phyloP scores from a whole-genome alignment of 768 basidiomycete genomes.

The Boletales sp. region DNA sequence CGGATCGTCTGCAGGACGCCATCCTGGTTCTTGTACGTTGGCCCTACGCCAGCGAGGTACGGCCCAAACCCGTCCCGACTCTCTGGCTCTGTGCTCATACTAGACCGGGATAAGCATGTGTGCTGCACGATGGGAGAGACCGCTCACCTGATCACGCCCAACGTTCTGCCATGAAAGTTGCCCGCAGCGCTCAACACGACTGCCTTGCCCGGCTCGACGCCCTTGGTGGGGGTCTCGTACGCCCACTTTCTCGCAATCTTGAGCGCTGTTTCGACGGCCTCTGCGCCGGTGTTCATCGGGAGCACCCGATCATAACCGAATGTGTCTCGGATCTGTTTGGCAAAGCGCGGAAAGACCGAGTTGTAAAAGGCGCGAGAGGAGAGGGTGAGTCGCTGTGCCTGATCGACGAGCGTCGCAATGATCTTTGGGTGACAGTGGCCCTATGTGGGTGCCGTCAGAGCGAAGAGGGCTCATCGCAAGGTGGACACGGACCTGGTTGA shows the following conservation, averaged over 20 bases:
- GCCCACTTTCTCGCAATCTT: constrained; percentile 98
- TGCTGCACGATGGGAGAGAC: background rate
- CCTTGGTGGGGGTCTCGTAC: constrained; percentile 79
- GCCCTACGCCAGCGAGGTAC: constrained; percentile 82
- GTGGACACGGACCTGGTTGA: constrained; percentile 67
- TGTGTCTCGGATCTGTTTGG: constrained; percentile 74
- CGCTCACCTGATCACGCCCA: constrained; percentile 77
- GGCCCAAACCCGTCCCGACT: constrained; percentile 87
- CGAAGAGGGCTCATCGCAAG: background rate
- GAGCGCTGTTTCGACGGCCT: constrained; percentile 96
- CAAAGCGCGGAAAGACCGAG: constrained; percentile 85
- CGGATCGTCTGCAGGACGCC: constrained; percentile 60
- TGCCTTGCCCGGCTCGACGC: constrained; percentile 54
- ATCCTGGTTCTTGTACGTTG: constrained; percentile 56
- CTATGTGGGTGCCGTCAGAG: constrained; percentile 33
- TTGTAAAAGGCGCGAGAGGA: constrained; percentile 98
- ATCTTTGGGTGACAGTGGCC: constrained; percentile 94
- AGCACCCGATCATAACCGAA: constrained; percentile 95
- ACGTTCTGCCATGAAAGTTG: constrained; percentile 95
- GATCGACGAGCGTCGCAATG: constrained; percentile 73
- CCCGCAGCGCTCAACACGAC: constrained; percentile 82
- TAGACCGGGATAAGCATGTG: constrained; percentile 24
- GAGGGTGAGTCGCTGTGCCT: constrained; percentile 87
- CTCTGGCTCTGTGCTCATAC: constrained; percentile 95
- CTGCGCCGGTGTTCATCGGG: constrained; percentile 99